Percentiles rank a stretch among this genome's conserved stretches.
Conservation (phyloP, 2,329 filamentous ascomycete genomes). For the Colletotrichum abscissum region DNA sequence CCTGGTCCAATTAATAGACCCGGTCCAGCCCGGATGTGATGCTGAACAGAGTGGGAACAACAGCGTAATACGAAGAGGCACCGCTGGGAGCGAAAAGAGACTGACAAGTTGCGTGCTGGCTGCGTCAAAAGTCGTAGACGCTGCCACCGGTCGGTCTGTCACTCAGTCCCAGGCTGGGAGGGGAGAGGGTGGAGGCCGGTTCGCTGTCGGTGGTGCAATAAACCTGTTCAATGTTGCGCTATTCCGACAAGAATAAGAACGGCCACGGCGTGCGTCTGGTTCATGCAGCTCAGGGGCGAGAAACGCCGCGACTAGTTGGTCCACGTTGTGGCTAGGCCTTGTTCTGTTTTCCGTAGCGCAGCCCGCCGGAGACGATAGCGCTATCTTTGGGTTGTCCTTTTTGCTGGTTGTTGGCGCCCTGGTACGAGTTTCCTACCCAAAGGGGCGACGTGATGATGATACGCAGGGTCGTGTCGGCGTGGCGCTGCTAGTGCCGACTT, state of each 20-base stretch:
- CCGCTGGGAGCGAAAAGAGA: neutral
- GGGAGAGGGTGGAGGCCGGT: conserved; percentile 15
- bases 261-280: conserved; percentile 5
- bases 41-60: conserved; percentile 1
- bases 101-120: conserved; percentile 14
- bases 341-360: neutral
- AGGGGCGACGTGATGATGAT: conserved; percentile 20
- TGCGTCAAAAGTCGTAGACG: neutral
- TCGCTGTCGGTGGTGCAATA: conserved; percentile 33
- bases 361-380: conserved; percentile 14
- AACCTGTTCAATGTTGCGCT: conserved; percentile 29
- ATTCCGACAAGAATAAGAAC: neutral
- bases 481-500: conserved; percentile 26
- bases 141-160: neutral
- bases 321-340: conserved; percentile 26
- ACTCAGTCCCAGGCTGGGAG: neutral
- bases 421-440: conserved; percentile 22
- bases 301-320: conserved; percentile 22
- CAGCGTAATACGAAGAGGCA: conserved; percentile 28
- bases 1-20: conserved; percentile 32
- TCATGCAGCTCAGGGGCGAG: conserved; percentile 15
- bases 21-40: conserved; percentile 27
- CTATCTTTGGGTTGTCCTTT: conserved; percentile 14
- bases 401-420: neutral
- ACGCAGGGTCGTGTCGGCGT: conserved; percentile 30